Base-by-base conservation (phyloP, 352 stramenopile genomes). In the Lagenidium sp. region DNA sequence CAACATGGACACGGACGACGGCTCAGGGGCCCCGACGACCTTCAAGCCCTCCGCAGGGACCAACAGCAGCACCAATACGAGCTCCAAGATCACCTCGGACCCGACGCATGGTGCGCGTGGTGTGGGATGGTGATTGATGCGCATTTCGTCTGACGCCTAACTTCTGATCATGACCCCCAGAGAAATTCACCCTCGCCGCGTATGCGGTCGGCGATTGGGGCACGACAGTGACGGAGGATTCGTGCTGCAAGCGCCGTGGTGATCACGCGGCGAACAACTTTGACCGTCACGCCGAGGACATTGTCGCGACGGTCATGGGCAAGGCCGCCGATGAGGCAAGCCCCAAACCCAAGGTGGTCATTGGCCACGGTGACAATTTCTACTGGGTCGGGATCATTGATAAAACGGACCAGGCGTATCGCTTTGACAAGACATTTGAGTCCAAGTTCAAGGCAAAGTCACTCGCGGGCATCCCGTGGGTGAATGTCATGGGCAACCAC, bases 401-500 rank as follows among this genome's bases (percentile, higher is more conserved):
- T 24, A 36, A 45, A 13, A 75, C 50, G 1, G 74, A 89, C 44
- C 63, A 75, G 44, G 62, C 55, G 1, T 82, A 84, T 57, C 69
- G 74, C 3, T 89, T 92, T 42, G 58, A 82, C 18, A 60, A 77
- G 41, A 87, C 77, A 5, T 92, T 92, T n/a, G 77, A 92, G 56
- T 60, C 67, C 37, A 79, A 79, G 40, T 90, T 82, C 57, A 57
- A 60, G 11, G 63, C 63, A 15, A 26, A 44, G 15, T 69, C 72
- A 31, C 68, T 90, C 32, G 61, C 68, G 25, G 61, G 41, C 8
- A 55, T 90, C 23, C 70, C 68, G 28, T 90, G 77, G 77, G 43
- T 85, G 19, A 87, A 85, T 37, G 74, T 86, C 21, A 63, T 82
- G 29, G 81, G 81, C 29, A 94, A 94, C 55, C 81, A 91, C 49